Evolutionary conservation across 805 yeast genomes (phyloP), one percentile per base, ranked within the genome.

Genomic region (Yamadazyma nakazawae): DNA sequence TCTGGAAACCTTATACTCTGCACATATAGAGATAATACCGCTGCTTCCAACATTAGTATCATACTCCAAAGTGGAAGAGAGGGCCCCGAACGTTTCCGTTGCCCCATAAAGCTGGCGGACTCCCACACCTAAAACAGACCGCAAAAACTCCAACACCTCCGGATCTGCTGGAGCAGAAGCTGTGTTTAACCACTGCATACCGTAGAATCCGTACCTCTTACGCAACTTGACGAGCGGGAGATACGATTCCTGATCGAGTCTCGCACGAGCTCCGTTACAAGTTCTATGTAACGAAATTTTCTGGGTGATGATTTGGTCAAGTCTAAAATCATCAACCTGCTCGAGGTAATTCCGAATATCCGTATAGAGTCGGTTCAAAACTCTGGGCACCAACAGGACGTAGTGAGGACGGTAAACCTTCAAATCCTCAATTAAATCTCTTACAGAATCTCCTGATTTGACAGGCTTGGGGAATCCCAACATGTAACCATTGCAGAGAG

Each of bases 141-240:
- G 76, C 55, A 85, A 62, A 59, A 81, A 85, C 45, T 69, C 64
- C 34, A 83, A 66, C 0, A 88, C 81, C 30, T 75, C 81, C 12
- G 75, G 72, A 21, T 86, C 68, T 50, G 85, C 71, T 19, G 92
- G 91, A 3, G 91, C 89, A 18, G 88, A 81, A 24, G 91, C 75
- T 18, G 68, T 63, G 42, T 60, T 54, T 26, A 62, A 49, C 35
- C 52, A 50, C 17, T 24, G 26, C 45, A 67, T 50, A 39, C 60
- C 57, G 30, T 64, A 65, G 26, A 67, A 59, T 1, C 75, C 75
- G 47, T 60, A 46, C 24, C 18, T 39, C 18, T 19, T 25, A 18
- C 35, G 37, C 47, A 61, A 40, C 51, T 61, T 61, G 30, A 52
- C 57, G 7, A 54, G 53, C 12, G 59, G 51, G 11, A 64, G 49